Conservation (phyloP, 2,329 filamentous ascomycete species). For the Coniochaeta sp. region DNA sequence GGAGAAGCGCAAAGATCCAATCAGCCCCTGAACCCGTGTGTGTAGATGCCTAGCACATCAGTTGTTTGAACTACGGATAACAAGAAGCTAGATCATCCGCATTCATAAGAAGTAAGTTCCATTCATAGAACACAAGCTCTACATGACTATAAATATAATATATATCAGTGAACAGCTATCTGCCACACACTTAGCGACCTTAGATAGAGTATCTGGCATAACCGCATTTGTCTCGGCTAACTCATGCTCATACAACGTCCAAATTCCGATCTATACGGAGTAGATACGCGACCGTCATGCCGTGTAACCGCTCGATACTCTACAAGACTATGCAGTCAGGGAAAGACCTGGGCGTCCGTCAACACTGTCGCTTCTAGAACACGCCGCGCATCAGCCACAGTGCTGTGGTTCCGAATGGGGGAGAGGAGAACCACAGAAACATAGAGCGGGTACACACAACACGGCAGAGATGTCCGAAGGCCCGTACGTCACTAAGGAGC, state of each 20-base stretch:
- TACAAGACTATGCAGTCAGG: not conserved
- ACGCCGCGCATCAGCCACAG: not conserved
- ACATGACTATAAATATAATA: too few relatives aligned
- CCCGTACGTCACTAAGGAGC: not conserved
- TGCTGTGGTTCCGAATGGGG: not conserved
- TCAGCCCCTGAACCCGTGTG: too few relatives aligned
- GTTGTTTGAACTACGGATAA: too few relatives aligned
- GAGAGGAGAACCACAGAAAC: not conserved
- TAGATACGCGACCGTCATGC: not conserved
- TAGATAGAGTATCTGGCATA: not conserved
- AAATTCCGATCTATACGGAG: not conserved
- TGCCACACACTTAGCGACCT: not conserved
- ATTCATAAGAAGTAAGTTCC: not conserved
- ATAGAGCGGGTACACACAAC: not conserved
- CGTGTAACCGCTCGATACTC: not conserved
- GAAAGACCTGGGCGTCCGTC: not conserved
- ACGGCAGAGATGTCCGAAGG: not conserved
- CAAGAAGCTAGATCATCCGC: not conserved
- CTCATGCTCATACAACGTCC: not conserved
- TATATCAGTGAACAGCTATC: not conserved
- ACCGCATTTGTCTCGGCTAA: not conserved
- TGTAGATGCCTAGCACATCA: too few relatives aligned
- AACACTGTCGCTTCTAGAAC: conserved; percentile 1
- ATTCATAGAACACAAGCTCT: not conserved
- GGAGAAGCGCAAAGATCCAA: too few relatives aligned